Evolutionary conservation across 306 rosid species (phyloP).

Genomic region (Notholithocarpus densiflorus): DNA sequence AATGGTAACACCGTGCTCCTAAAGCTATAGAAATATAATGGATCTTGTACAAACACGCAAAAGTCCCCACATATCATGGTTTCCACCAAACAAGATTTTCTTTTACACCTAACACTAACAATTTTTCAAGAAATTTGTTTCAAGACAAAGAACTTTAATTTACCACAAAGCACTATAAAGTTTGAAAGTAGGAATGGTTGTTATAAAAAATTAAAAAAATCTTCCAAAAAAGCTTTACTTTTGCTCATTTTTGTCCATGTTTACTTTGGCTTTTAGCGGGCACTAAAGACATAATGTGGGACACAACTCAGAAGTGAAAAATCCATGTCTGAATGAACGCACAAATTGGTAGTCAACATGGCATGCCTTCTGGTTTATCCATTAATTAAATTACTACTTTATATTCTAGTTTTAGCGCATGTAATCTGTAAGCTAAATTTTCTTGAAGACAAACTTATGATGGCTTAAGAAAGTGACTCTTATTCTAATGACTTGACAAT

Average conservation of each 20-base stretch:
- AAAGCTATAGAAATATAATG: neutral
- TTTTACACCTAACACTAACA: neutral
- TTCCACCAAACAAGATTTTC: conserved; percentile 27
- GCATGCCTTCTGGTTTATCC: neutral
- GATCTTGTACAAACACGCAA: conserved; percentile 6
- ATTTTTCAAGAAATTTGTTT: neutral
- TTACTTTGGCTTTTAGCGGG: neutral
- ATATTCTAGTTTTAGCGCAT: conserved; percentile 2
- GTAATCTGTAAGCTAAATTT: neutral
- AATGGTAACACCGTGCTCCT: too few species aligned
- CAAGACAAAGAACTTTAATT: neutral
- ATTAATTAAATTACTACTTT: neutral
- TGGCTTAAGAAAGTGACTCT: too few species aligned
- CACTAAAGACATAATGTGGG: conserved; percentile 9
- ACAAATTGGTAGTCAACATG: conserved; percentile 10
- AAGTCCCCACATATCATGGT: conserved; percentile 18
- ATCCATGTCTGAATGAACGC: neutral
- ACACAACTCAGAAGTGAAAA: neutral
- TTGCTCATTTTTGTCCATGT: neutral
- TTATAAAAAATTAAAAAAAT: neutral
- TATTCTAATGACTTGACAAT: neutral
- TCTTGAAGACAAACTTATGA: neutral
- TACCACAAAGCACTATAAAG: neutral
- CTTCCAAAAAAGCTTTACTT: neutral
- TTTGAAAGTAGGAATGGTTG: neutral